Conservation (phyloP, 2,329 filamentous ascomycete genomes). For the Neodidymelliopsis sp. region DNA sequence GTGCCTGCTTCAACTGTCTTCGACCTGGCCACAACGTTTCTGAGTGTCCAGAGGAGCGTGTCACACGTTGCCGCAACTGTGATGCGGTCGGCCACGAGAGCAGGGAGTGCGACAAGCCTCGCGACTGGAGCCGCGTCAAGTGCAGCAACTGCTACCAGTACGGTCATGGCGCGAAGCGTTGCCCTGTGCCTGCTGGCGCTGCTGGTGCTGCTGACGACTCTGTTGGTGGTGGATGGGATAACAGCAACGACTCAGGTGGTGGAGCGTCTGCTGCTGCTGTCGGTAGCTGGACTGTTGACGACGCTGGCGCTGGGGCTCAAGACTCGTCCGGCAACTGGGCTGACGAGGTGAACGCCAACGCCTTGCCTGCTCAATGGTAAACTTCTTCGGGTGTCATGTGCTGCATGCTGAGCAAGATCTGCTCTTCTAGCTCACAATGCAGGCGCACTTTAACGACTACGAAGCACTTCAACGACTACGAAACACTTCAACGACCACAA, state of each 20-base stretch:
- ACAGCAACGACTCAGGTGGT: constrained; percentile 25
- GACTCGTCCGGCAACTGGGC: constrained; percentile 16
- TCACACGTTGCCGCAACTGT: constrained; percentile 66
- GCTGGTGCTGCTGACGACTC: constrained; percentile 29
- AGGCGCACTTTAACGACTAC: no score
- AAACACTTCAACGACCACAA: not conserved
- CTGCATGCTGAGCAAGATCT: no score
- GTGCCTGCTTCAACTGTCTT: constrained; percentile 39
- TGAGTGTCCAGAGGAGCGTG: constrained; percentile 37
- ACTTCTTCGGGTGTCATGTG: no score
- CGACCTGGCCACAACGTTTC: constrained; percentile 36
- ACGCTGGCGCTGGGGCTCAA: constrained; percentile 16
- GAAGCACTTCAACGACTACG: not conserved
- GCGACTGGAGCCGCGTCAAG: constrained; percentile 64
- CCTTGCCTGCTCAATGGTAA: constrained; percentile 26
- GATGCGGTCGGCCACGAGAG: constrained; percentile 67
- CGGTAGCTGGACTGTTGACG: constrained; percentile 28
- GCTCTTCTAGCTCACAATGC: no score
- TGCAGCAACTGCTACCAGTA: constrained; percentile 64
- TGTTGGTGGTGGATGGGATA: constrained; percentile 33
- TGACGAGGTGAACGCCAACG: constrained; percentile 4
- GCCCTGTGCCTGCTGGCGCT: constrained; percentile 46
- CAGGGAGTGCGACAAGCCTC: constrained; percentile 62
- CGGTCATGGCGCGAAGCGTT: constrained; percentile 54
- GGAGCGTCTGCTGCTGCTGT: no score